A percentile compares a stretch with the other conserved stretches of the same genome.
Conservation (phyloP, 208 protist species). For the Paratrypanosoma confusum region DNA sequence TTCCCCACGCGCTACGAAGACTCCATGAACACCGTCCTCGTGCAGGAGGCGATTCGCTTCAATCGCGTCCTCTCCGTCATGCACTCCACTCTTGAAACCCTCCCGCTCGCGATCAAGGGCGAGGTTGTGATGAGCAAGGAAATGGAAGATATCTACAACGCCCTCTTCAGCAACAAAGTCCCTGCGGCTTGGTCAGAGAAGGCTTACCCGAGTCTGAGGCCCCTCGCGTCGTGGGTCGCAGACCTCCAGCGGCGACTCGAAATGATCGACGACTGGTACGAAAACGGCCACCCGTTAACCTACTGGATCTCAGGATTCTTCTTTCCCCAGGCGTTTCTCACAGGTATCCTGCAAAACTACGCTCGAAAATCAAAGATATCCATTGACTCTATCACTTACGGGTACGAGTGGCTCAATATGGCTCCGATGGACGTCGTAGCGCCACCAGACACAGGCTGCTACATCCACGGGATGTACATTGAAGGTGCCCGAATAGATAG, state of each 20-base stretch:
- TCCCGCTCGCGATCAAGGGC: constrained; percentile 93
- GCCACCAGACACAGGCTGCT: constrained; percentile 76
- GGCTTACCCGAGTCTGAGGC: constrained; percentile 93
- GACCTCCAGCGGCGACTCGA: constrained; percentile 83
- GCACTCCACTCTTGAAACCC: constrained; percentile 58
- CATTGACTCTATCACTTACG: constrained; percentile 93
- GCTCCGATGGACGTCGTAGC: constrained; percentile 30
- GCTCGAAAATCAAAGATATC: constrained; percentile 87
- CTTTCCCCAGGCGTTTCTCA: constrained; percentile 95
- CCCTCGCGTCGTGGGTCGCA: constrained; percentile 90
- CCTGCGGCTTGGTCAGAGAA: constrained; percentile 79
- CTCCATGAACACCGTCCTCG: constrained; percentile 98
- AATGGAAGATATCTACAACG: constrained; percentile 90
- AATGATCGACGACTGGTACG: constrained; percentile 93
- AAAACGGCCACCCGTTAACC: constrained; percentile 80
- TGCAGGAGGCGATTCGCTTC: constrained; percentile 97
- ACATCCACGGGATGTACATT: constrained; percentile 93
- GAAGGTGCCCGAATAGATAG: constrained; percentile 86
- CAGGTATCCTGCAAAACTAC: constrained; percentile 92
- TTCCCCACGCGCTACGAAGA: constrained; percentile 95
- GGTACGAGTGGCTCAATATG: constrained; percentile 69
- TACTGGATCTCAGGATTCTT: constrained; percentile 97
- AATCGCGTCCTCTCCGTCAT: constrained; percentile 86
- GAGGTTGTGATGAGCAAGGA: constrained; percentile 96
- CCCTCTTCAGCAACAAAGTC: constrained; percentile 95